Percentiles rank a stretch among this genome's conserved stretches.
These are phyloP conservation scores for Davidsoniella neocaledoniae DNA, from an alignment of 2,329 filamentous ascomycete genomes.

Conservation along the genomic window DNA sequence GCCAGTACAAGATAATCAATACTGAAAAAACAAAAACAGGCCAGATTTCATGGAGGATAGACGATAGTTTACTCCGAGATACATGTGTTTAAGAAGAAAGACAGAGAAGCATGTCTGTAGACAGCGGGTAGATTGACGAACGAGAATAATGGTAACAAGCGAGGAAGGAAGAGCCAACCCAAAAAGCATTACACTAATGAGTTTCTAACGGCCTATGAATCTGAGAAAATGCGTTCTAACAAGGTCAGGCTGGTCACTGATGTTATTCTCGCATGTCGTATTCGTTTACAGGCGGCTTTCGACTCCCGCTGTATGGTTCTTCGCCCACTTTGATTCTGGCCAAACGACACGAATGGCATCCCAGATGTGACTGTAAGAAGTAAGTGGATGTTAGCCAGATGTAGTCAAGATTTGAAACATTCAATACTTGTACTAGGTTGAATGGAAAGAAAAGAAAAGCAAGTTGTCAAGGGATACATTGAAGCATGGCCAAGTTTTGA, in stretches of 20 bases:
- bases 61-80: background rate
- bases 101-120: background rate
- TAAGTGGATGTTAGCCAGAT: too few species aligned
- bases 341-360: slow-evolving; percentile 82
- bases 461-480: background rate
- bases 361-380: slow-evolving; percentile 59
- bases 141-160: background rate
- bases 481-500: background rate
- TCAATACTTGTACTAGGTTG: too few species aligned
- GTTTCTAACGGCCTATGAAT: background rate
- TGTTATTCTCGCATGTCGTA: background rate
- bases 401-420: too few species aligned
- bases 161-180: background rate
- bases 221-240: background rate
- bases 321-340: slow-evolving; percentile 77
- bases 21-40: too few species aligned
- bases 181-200: background rate
- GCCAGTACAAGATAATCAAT: too few species aligned
- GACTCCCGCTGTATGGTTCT: slow-evolving; percentile 46
- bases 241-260: background rate
- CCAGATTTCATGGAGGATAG: too few species aligned
- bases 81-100: background rate
- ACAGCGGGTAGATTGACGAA: background rate
- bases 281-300: slow-evolving; percentile 57
- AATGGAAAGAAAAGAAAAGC: background rate